Percentiles rank a stretch among this genome's conserved stretches.
These are phyloP conservation scores for Aspergillus sp. DNA, from an alignment of 2,329 filamentous ascomycete genomes.

Conservation along the genomic window DNA sequence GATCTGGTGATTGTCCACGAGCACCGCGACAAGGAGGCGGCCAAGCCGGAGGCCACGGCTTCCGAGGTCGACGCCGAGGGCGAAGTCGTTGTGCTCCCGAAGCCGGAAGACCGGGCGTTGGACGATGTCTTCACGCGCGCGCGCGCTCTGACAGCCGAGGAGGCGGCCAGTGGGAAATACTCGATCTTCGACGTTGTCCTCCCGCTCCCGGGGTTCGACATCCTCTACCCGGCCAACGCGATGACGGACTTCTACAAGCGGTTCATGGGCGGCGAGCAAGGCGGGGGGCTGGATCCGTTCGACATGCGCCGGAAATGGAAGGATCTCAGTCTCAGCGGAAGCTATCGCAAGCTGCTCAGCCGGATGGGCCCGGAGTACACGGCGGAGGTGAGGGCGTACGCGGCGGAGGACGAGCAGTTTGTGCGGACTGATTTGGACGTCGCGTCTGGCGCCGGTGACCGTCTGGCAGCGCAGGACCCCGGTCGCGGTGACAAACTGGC, in stretches of 20 bases:
- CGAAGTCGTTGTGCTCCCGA: constrained; percentile 56
- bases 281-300: constrained; percentile 70
- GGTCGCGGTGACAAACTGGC: constrained; percentile 46
- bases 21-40: constrained; percentile 40
- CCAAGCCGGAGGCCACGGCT: constrained; percentile 25
- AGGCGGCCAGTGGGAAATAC: constrained; percentile 66
- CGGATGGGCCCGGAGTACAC: constrained; percentile 55
- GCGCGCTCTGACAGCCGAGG: constrained; percentile 63
- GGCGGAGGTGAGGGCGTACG: constrained; percentile 62
- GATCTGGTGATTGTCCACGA: constrained; percentile 67
- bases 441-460: constrained; percentile 39
- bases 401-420: constrained; percentile 63
- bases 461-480: constrained; percentile 8
- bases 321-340: constrained; percentile 79
- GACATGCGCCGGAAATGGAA: constrained; percentile 79
- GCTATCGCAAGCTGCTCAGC: constrained; percentile 77
- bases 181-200: constrained; percentile 82
- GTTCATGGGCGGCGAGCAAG: constrained; percentile 74
- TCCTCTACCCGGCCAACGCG: constrained; percentile 74
- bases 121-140: constrained; percentile 59
- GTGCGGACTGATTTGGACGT: constrained; percentile 77
- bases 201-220: constrained; percentile 83
- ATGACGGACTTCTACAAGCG: constrained; percentile 73
- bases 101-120: constrained; percentile 46
- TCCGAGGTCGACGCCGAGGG: constrained; percentile 50